phyloP scores from a whole-genome alignment of 352 stramenopile species.

The Globisporangium acanthophoron region DNA sequence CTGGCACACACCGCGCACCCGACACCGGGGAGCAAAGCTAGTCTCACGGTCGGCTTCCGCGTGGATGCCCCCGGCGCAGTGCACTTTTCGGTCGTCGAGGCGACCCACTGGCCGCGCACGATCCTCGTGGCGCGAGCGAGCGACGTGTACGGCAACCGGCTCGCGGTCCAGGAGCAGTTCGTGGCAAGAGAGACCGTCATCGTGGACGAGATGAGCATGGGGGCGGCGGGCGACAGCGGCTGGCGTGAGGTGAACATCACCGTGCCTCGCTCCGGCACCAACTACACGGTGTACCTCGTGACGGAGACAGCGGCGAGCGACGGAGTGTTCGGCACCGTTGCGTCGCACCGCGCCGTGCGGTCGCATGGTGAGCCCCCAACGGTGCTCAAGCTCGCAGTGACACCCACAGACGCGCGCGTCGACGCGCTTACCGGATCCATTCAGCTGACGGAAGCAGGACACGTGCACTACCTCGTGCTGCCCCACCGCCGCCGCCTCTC shows the following conservation, averaged over 20 bases:
- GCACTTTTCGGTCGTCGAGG: conserved; percentile 51
- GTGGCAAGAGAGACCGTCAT: conserved; percentile 32
- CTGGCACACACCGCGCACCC: conserved; percentile 58
- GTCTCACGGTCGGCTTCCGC: conserved; percentile 58
- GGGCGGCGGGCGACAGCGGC: conserved; percentile 25
- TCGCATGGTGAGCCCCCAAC: conserved; percentile 41
- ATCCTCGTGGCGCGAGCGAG: conserved; percentile 36
- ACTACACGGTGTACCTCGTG: conserved; percentile 73
- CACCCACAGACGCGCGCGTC: conserved; percentile 51
- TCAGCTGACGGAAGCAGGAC: conserved; percentile 36
- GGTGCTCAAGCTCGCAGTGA: conserved; percentile 30
- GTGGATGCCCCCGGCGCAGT: conserved; percentile 49
- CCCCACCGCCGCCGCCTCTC: conserved; percentile 25
- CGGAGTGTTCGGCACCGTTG: conserved; percentile 68
- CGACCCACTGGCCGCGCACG: conserved; percentile 28
- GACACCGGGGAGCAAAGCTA: conserved; percentile 39
- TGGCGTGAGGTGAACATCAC: conserved; percentile 50
- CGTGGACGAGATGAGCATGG: conserved; percentile 24
- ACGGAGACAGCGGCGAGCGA: conserved; percentile 64
- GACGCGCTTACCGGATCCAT: conserved; percentile 57
- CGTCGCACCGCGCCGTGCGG: conserved; percentile 43
- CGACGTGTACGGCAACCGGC: conserved; percentile 53
- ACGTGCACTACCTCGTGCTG: conserved; percentile 62
- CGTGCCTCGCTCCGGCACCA: conserved; percentile 40
- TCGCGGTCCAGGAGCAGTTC: conserved; percentile 53